Evolutionary conservation across 2,329 filamentous ascomycete species (phyloP).

Genomic region (Leptoxyphium fumago): DNA sequence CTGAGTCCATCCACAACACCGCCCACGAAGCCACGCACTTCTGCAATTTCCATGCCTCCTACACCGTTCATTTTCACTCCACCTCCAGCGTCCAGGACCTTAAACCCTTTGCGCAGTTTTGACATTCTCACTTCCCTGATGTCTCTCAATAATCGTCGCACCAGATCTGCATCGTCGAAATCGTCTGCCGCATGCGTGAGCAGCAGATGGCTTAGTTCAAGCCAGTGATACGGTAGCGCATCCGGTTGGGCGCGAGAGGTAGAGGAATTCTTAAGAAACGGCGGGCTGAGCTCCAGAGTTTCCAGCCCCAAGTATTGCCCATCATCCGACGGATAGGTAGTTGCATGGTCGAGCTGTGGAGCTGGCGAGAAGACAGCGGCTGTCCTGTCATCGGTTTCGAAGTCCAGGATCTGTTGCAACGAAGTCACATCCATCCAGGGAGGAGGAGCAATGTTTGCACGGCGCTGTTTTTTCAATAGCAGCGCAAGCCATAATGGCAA

Average conservation of each 20-base stretch:
- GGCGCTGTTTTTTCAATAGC: constrained; percentile 82
- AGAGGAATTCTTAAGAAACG: constrained; percentile 59
- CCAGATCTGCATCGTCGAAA: constrained; percentile 56
- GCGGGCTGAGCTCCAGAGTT: constrained; percentile 35
- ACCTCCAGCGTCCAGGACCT: constrained; percentile 54
- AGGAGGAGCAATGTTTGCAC: constrained; percentile 83
- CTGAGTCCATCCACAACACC: constrained; percentile 76
- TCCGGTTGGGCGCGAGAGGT: constrained; percentile 53
- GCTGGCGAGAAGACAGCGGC: constrained; percentile 63
- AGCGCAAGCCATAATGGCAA: constrained; percentile 90
- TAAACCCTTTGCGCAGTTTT: constrained; percentile 67
- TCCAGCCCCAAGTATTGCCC: constrained; percentile 15
- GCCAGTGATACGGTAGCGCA: constrained; percentile 84
- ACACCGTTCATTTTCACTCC: constrained; percentile 68
- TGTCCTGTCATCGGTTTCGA: constrained; percentile 56
- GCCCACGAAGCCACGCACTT: constrained; percentile 68
- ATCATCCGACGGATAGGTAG: constrained; percentile 16
- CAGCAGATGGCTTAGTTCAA: constrained; percentile 77
- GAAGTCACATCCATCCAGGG: constrained; percentile 72
- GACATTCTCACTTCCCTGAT: constrained; percentile 76
- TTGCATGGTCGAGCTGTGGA: constrained; percentile 46
- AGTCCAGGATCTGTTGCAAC: constrained; percentile 60
- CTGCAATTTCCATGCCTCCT: constrained; percentile 83
- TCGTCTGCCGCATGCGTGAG: constrained; percentile 77
- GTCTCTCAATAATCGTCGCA: constrained; percentile 63